phyloP scores from a whole-genome alignment of 108 stramenopile genomes.

The Chaetoceros muelleri region DNA sequence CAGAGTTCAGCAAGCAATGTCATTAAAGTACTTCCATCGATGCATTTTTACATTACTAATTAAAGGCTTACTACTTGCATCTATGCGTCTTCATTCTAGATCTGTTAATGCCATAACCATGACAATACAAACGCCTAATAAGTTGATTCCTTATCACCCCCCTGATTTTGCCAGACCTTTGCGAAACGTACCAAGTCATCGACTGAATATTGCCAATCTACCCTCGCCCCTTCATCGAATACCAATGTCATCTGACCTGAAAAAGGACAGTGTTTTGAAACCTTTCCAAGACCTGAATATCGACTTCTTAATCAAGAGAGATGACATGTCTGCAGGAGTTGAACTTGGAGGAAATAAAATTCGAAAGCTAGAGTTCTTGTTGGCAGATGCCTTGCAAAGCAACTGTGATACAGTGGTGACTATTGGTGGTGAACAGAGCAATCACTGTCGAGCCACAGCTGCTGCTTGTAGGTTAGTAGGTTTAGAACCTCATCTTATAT shows the following conservation, averaged over 20 bases:
- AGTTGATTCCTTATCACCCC: not conserved
- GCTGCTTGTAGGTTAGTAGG: slow-evolving; percentile 70
- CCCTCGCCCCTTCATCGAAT: slow-evolving; percentile 47
- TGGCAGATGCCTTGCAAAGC: slow-evolving; percentile 63
- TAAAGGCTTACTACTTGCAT: too few relatives aligned
- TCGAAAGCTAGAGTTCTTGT: slow-evolving; percentile 82
- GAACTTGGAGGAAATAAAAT: slow-evolving; percentile 87
- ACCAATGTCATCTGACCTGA: not conserved
- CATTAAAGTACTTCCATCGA: too few relatives aligned
- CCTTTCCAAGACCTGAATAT: slow-evolving; percentile 26
- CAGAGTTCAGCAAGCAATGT: too few relatives aligned
- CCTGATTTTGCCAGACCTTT: not conserved
- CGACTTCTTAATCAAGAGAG: slow-evolving; percentile 57
- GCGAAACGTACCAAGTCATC: slow-evolving; percentile 21
- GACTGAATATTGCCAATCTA: slow-evolving; percentile 55
- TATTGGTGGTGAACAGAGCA: slow-evolving; percentile 85
- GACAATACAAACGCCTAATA: not conserved
- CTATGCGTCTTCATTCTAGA: too few relatives aligned
- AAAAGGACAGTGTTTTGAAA: slow-evolving; percentile 12
- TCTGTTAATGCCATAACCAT: not conserved
- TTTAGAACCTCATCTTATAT: slow-evolving; percentile 66
- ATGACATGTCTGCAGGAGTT: slow-evolving; percentile 75
- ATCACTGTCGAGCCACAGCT: slow-evolving; percentile 88
- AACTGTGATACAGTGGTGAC: slow-evolving; percentile 62
- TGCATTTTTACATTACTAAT: too few relatives aligned